These are phyloP conservation scores for Debaryomyces udenii DNA, from an alignment of 1,139 yeast genomes.

Conservation along the genomic window DNA sequence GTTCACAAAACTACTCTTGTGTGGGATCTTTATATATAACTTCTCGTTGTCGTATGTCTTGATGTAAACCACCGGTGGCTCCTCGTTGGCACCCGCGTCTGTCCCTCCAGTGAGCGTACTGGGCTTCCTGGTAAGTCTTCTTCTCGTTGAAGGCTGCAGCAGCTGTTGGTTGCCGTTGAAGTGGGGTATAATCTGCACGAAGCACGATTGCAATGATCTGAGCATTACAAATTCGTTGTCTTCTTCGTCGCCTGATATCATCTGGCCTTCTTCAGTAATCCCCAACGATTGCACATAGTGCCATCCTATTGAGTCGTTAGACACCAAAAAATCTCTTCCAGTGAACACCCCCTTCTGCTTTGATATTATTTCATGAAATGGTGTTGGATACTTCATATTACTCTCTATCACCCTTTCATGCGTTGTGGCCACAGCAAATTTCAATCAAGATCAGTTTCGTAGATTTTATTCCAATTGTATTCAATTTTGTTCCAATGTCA, in stretches of 20 bases:
- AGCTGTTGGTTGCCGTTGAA: constrained; percentile 17
- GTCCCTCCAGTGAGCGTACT: constrained; percentile 8
- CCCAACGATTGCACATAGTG: constrained; percentile 33
- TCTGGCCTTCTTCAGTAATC: constrained; percentile 41
- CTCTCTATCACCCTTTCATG: too few species aligned
- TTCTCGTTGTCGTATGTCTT: constrained; percentile 50
- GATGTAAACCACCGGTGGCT: constrained; percentile 50
- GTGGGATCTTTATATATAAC: constrained; percentile 48
- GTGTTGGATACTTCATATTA: constrained; percentile 24
- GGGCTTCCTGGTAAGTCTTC: constrained; percentile 12
- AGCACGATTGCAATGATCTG: constrained; percentile 45
- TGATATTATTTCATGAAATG: constrained; percentile 35
- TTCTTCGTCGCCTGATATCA: constrained; percentile 38
- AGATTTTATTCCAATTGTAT: neutral
- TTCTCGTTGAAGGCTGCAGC: constrained; percentile 15
- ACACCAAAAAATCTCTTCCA: constrained; percentile 39
- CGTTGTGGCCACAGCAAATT: too few species aligned
- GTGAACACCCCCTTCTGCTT: constrained; percentile 42
- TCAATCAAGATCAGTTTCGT: too few species aligned
- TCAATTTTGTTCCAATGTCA: too few species aligned
- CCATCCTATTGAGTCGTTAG: constrained; percentile 46
- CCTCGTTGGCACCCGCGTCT: constrained; percentile 19
- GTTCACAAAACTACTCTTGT: constrained; percentile 48
- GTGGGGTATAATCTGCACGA: constrained; percentile 40
- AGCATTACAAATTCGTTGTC: constrained; percentile 38